Evolutionary conservation across 2,329 filamentous ascomycete species (phyloP), one percentile per base, ranked within the genome.

Genomic region (Trichoderma sp.): DNA sequence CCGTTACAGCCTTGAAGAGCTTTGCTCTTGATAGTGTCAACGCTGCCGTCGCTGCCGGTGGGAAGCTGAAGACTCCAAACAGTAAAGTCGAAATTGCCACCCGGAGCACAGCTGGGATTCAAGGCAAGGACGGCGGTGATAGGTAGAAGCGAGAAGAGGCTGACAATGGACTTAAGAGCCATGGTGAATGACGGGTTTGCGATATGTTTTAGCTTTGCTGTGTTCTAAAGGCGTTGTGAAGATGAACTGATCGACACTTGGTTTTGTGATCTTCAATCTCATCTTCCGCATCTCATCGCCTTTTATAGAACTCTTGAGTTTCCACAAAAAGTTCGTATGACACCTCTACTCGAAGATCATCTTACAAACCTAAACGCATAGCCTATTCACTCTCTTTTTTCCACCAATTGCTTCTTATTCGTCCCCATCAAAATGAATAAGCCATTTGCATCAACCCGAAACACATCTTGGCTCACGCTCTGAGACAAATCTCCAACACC

Each of bases 11-110:
- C 77, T 18, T 74, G 68, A 11, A 83, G 77, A 18, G 76, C 68
- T 7, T 73, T 72, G 55, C 74, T 71, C 11, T 74, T 69, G 60
- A 82, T 76, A 16, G 71, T 72, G 46, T 71, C 67, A 3, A 70
- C 63, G 18, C 66, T 71, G 10, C 70, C 68, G 13, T 46, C 30
- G 43, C 32, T 74, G 60, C 79, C 80, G 8, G 74, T 79, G 2
- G 81, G 81, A 1, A 83, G 76, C 69, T 82, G 80, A 4, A 83
- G 78, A 18, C 73, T 78, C 74, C 77, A 79, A n/a, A 70, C 67
- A 6, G 70, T 71, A 34, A 79, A 77, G 67, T 80, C 74, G 56
- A 79, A 77, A 70, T 78, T 79, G 13, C 77, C 77, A 14, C 68
- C 68, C 0, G 68, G 68, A 21, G 65, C 34, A 43, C 68, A 70